Conservation (phyloP, 805 yeast genomes). For the Candida argentea region DNA sequence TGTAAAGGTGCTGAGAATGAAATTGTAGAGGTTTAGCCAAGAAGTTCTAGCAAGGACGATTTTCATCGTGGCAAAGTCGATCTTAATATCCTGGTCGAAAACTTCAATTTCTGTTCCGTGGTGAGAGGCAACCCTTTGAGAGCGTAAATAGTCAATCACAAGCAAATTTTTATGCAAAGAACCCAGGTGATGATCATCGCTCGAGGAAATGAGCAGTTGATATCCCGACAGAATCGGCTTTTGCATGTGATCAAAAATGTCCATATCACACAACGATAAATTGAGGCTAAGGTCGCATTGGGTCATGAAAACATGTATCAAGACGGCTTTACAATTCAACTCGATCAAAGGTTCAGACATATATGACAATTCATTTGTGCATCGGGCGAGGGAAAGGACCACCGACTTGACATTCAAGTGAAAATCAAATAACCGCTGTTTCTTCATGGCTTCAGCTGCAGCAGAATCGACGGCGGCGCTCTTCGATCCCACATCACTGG, state of each 20-base stretch:
- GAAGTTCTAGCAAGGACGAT: constrained; percentile 71
- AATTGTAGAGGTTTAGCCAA: constrained; percentile 68
- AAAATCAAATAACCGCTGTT: constrained; percentile 65
- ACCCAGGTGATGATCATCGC: constrained; percentile 24
- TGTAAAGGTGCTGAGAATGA: constrained; percentile 77
- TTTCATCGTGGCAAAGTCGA: constrained; percentile 70
- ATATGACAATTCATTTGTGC: constrained; percentile 50
- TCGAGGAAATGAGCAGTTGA: constrained; percentile 60
- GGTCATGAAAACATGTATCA: constrained; percentile 50
- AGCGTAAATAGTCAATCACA: constrained; percentile 46
- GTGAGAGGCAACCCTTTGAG: constrained; percentile 48
- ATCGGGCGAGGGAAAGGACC: constrained; percentile 53
- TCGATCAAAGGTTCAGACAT: constrained; percentile 63
- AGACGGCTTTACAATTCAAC: constrained; percentile 56
- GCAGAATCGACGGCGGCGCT: neutral
- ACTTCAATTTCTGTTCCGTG: constrained; percentile 49
- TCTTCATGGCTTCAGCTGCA: constrained; percentile 9
- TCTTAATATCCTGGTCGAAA: constrained; percentile 64
- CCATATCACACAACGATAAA: constrained; percentile 52
- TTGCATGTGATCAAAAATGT: constrained; percentile 68
- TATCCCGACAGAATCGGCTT: constrained; percentile 51
- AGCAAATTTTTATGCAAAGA: constrained; percentile 44
- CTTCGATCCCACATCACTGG: constrained; percentile 1
- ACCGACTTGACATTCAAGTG: constrained; percentile 59
- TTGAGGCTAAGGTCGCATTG: constrained; percentile 55